Base-by-base conservation (phyloP, 345 rosid genomes). In the Erodium maritimum region DNA sequence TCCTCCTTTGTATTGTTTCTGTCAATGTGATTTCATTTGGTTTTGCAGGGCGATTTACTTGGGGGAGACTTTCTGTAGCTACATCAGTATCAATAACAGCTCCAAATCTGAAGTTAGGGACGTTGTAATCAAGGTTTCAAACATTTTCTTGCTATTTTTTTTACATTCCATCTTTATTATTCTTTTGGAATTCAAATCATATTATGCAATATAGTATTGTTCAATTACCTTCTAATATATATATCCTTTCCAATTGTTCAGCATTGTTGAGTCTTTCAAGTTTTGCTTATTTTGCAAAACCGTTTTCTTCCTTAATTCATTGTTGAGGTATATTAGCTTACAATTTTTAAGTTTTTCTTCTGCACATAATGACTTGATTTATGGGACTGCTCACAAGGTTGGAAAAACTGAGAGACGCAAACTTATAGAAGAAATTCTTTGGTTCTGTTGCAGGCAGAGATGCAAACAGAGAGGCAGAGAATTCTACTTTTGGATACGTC, bases 51-150 rank as follows among this genome's bases (percentile, higher is more conserved):
- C 99, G 54, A 90, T 94, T 70, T 94, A 87, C 74, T 70, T 94
- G 56, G 99, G 99, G 54, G 91, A 87, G 82, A 90, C 96, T 11
- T 85, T 90, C 61, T 85, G 96, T 62, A 94, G 99, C 82, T 87
- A 90, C 55, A 75, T 90, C 21, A 94, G 95, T 65, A 87, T 94
- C 66, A 94, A 94, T 58, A 94, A 85, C 67, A 87, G 91, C 59
- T 90, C 97, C 20, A 85, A 29, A 60, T 85, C 85, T 19, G 87
- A 94, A 75, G 97, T 83, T 67, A 78, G 96, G 25, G 95, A 94
- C 33, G 77, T 90, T 61, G 67, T 79, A 55, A 90, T 90, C 51
- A 89, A 84, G 91, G 95, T 87, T 19, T 37, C 61, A 57, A 23
- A 10, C 5, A 2, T 29, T 5, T 20, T 13, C 4, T 56, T 62